Evolutionary conservation across 129 eudicot genomes (phyloP).

Genomic region (Arctium minus): DNA sequence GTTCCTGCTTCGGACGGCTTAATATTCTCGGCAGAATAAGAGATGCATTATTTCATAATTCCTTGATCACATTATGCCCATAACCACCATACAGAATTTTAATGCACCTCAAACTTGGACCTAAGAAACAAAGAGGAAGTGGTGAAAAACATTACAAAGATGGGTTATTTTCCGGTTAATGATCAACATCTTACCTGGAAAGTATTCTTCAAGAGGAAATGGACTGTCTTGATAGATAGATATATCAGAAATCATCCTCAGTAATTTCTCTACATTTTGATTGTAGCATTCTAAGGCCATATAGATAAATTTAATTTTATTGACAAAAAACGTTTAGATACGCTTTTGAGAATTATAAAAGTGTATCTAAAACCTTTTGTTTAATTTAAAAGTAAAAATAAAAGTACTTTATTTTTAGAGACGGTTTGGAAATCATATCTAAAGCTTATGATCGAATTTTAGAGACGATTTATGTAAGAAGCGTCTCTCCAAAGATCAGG

Average conservation of each 20-base stretch:
- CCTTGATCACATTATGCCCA: slow-evolving; percentile 71
- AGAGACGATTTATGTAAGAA: too few species aligned
- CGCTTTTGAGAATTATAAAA: too few species aligned
- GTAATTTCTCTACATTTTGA: too few species aligned
- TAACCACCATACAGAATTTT: slow-evolving; percentile 73
- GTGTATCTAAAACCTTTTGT: too few species aligned
- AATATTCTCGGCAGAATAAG: slow-evolving; percentile 58
- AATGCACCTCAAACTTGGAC: slow-evolving; percentile 65
- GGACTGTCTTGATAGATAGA: slow-evolving; percentile 30
- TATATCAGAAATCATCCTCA: slow-evolving; percentile 41
- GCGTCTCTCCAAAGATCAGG: too few species aligned
- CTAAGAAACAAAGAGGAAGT: slow-evolving; percentile 23
- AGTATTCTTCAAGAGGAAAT: slow-evolving; percentile 48
- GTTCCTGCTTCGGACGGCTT: slow-evolving; percentile 78
- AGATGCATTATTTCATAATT: slow-evolving; percentile 55
- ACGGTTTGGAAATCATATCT: too few species aligned
- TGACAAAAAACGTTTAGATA: too few species aligned
- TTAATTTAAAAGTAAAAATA: too few species aligned
- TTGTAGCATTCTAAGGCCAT: too few species aligned
- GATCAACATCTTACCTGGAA: slow-evolving; percentile 44
- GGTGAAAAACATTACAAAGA: slow-evolving; percentile 10
- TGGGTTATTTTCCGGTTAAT: background rate
- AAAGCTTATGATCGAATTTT: too few species aligned
- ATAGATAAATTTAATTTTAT: too few species aligned
- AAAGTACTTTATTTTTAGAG: too few species aligned